Evolutionary conservation across 164 flowering plant genomes (phyloP), one percentile per base, ranked within the genome.

Genomic region (Hamamelis virginiana): DNA sequence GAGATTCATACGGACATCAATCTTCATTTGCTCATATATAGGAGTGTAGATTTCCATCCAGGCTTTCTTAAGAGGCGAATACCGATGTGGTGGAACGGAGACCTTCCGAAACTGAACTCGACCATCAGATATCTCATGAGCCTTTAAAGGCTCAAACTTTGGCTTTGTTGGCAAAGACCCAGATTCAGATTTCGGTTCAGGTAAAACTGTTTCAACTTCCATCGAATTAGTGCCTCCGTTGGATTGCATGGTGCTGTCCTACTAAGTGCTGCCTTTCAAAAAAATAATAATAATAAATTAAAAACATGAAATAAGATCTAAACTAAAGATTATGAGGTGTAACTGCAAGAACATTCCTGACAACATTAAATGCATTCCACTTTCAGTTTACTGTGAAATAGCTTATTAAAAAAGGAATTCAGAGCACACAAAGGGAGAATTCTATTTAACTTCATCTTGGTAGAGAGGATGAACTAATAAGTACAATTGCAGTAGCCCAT

Each of bases 1-100:
- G 68, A 82, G 86, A 69, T 86, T 84, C 86, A 84, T 82, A 0
- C 86, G 82, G 66, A 86, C 64, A 68, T 84, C 87, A 19, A 86
- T 77, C 71, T 84, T 86, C 90, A 86, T 82, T 63, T 86, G 82
- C 18, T 86, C 84, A 62, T 76, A 78, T 1, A 84, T 55, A 0
- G 84, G 86, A 0, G 72, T 78, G 72, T 84, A 86, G 74, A 86
- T 79, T 1, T 84, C 90, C 78, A 77, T 67, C 90, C 90, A 86
- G 1, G 61, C 72, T 59, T 86, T 86, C 77, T 82, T 81, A 18
- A 84, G 72, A 26, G 90, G 88, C 0, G 86, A 51, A 69, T 81
- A 81, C 1, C 90, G 81, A 71, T 86, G 85, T 0, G 84, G 79
- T 8, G 90, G 88, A n/a, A 84, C 90, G 4, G 78, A 44, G 9